Evolutionary conservation across 2,329 filamentous ascomycete species (phyloP).

Genomic region (Ceratocystis alfenasii): DNA sequence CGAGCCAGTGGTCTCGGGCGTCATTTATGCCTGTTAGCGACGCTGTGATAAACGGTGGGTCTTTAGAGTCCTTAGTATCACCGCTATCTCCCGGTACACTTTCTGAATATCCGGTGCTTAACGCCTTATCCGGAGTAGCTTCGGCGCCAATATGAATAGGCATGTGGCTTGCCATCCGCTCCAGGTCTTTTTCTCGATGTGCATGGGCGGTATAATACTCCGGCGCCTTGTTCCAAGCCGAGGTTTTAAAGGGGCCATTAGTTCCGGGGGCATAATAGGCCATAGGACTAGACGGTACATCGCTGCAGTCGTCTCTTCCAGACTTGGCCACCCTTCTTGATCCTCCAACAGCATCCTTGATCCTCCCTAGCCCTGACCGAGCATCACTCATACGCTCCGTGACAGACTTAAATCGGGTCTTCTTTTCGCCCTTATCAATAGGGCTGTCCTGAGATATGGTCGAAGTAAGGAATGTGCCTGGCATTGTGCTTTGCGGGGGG

Average conservation of each 20-base stretch:
- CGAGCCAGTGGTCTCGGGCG: slow-evolving; percentile 13
- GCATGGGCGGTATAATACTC: slow-evolving; percentile 41
- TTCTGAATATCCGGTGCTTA: background rate
- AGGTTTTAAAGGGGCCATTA: slow-evolving; percentile 32
- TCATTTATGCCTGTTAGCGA: background rate
- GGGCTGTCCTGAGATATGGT: slow-evolving; percentile 15
- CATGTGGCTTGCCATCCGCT: background rate
- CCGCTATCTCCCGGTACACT: slow-evolving; percentile 14
- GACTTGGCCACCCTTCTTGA: slow-evolving; percentile 41
- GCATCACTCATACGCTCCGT: slow-evolving; percentile 69
- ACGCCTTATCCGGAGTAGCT: background rate
- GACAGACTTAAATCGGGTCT: slow-evolving; percentile 64
- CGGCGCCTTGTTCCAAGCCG: slow-evolving; percentile 53
- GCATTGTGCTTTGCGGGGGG: slow-evolving; percentile 29
- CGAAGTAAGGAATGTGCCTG: slow-evolving; percentile 16
- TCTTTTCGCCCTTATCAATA: slow-evolving; percentile 34
- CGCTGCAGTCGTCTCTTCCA: slow-evolving; percentile 43
- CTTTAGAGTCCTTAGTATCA: background rate
- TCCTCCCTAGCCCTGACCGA: slow-evolving; percentile 67
- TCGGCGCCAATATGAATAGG: slow-evolving; percentile 1
- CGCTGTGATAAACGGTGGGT: background rate
- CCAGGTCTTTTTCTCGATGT: slow-evolving; percentile 10
- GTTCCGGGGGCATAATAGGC: slow-evolving; percentile 17
- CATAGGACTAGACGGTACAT: slow-evolving; percentile 27
- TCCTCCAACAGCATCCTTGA: slow-evolving; percentile 71